Evolutionary conservation across 371 early-diverging fungal species (phyloP).

Genomic region (Actinomortierella ambigua): DNA sequence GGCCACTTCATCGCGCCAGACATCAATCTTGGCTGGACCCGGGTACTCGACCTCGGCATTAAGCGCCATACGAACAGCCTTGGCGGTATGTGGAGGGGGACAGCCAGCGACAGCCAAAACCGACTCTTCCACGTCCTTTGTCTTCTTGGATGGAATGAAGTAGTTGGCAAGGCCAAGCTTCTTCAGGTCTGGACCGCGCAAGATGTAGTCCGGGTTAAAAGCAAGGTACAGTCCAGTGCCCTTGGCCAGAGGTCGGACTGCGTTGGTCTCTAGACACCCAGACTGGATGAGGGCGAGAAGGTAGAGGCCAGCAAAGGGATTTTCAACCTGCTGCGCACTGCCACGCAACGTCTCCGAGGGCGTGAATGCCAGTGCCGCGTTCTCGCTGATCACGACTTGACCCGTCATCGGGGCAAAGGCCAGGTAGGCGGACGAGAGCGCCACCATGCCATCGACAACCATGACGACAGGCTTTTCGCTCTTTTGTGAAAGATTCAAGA

Average conservation of each 20-base stretch:
- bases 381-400: conserved; percentile 56
- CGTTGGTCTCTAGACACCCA: conserved; percentile 11
- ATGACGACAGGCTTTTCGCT: conserved; percentile 44
- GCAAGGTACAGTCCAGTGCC: conserved; percentile 56
- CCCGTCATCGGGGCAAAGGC: conserved; percentile 38
- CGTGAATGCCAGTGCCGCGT: conserved; percentile 47
- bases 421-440: conserved; percentile 49
- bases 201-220: conserved; percentile 51
- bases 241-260: conserved; percentile 33
- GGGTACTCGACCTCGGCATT: conserved; percentile 56
- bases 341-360: conserved; percentile 6
- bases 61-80: conserved; percentile 53
- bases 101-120: conserved; percentile 49
- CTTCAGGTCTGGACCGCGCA: conserved; percentile 60
- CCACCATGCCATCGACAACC: conserved; percentile 53
- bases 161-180: conserved; percentile 56
- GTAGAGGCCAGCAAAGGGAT: conserved; percentile 37
- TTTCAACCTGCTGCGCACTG: conserved; percentile 9
- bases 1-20: conserved; percentile 58
- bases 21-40: conserved; percentile 59
- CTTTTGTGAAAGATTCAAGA: conserved; percentile 6
- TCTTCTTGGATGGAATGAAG: conserved; percentile 57
- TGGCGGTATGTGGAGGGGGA: conserved; percentile 49
- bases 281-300: conserved; percentile 30
- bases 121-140: conserved; percentile 47